Evolutionary conservation across 805 yeast species (phyloP), one percentile per base, ranked within the genome.

Genomic region (Starmera caribaea): DNA sequence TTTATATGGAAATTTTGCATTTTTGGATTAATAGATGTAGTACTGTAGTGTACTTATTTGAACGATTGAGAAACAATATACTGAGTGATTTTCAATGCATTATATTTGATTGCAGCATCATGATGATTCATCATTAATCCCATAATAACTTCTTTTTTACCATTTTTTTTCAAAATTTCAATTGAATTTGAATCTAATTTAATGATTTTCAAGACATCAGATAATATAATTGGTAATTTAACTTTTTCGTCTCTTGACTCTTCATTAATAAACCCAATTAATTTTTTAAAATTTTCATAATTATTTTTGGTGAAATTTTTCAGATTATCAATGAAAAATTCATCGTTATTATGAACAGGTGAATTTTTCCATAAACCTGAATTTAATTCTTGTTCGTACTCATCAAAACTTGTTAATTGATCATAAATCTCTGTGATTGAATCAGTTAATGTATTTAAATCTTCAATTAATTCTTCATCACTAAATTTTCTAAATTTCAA

Each of bases 61-160:
- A 81, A 74, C n/a, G 81, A 71, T 54, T 86, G 87, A 4, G 96
- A 87, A 39, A 92, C 94, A 52, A 92, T 76, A 41, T 81, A 74
- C 66, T 92, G 98, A n/a, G 96, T 86, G 4, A 97, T 88, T 60
- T 85, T 86, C 55, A 92, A 73, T 2, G 97, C 97, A 66, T 90
- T 96, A 58, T 82, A 92, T 58, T 90, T 85, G 48, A 92, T 89
- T 56, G 86, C 92, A 16, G 89, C 73, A 58, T 88, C 89, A 33
- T 80, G 74, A 42, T 79, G 76, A 53, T 75, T 78, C 77, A 92
- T 79, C 26, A 21, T 21, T 46, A 88, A 69, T 45, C 74, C 74
- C 97, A 92, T 90, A 41, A 92, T 76, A 58, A 77, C 75, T 16
- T 82, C 66, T 68, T 92, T 92, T 47, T 81, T 69, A 51, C 86